Percentiles rank a stretch among this genome's conserved stretches.
Conservation (phyloP, 306 rosid species). For the Citrullus amarus region DNA sequence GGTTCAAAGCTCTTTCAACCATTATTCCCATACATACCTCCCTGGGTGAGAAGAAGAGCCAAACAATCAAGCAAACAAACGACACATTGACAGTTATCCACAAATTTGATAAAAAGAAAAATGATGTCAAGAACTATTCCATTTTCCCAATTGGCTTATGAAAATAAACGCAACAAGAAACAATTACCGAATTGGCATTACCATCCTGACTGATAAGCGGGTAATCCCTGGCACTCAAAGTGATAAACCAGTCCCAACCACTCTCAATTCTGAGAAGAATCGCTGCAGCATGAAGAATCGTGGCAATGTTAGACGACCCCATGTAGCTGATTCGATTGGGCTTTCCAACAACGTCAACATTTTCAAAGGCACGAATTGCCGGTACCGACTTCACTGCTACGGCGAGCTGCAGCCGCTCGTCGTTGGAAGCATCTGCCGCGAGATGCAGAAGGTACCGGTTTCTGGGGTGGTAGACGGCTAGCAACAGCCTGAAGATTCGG, state of each 20-base stretch:
- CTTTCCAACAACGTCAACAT: constrained; percentile 76
- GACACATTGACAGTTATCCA: neutral
- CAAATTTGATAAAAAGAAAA: neutral
- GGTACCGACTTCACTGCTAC: constrained; percentile 39
- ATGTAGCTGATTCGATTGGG: constrained; percentile 62
- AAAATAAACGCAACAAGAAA: neutral
- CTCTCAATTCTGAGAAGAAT: constrained; percentile 56
- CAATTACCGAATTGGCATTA: constrained; percentile 39
- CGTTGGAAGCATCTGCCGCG: constrained; percentile 51
- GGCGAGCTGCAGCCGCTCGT: constrained; percentile 42
- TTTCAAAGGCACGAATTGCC: constrained; percentile 67
- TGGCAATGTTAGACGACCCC: constrained; percentile 77
- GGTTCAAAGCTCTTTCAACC: neutral
- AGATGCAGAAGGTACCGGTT: constrained; percentile 74
- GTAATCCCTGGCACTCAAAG: constrained; percentile 74
- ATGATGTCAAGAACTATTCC: neutral
- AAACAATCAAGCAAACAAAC: neutral
- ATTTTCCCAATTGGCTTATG: neutral
- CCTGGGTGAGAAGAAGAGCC: neutral
- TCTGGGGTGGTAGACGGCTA: constrained; percentile 88
- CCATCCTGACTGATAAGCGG: constrained; percentile 95
- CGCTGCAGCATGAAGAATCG: constrained; percentile 68
- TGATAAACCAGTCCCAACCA: constrained; percentile 88
- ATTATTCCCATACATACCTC: neutral
- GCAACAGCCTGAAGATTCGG: constrained; percentile 67